Percentiles rank a stretch among this genome's conserved stretches.
phyloP scores from a whole-genome alignment of 2,329 filamentous ascomycete genomes.

The Alternaria hordeiaustralica region DNA sequence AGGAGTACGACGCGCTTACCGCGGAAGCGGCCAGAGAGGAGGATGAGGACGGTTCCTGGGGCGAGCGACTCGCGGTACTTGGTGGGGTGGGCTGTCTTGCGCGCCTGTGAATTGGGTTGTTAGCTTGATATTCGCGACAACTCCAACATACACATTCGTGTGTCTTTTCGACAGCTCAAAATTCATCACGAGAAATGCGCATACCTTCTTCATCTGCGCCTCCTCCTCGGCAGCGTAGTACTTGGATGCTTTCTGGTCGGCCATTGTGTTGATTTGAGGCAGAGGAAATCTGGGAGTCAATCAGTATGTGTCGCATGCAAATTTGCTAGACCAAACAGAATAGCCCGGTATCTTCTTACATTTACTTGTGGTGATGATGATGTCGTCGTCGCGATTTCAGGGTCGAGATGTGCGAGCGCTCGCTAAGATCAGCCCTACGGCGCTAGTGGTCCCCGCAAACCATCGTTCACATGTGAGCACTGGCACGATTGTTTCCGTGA shows the following conservation, averaged over 20 bases:
- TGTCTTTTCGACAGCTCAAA: neutral
- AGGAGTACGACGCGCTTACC: constrained; percentile 99
- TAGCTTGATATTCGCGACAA: constrained; percentile 1
- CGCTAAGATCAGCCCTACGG: constrained; percentile 28
- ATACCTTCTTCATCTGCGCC: constrained; percentile 88
- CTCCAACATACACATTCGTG: neutral
- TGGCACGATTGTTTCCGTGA: too few species aligned
- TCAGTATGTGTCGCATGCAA: neutral
- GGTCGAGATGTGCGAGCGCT: constrained; percentile 27
- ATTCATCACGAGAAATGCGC: constrained; percentile 49
- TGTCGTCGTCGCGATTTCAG: constrained; percentile 30
- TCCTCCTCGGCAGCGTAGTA: constrained; percentile 98
- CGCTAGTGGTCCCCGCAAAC: constrained; percentile 18
- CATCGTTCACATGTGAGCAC: constrained; percentile 1
- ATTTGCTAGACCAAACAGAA: neutral
- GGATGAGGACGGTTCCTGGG: constrained; percentile 95
- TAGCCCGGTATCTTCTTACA: neutral
- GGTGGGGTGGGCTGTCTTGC: constrained; percentile 90
- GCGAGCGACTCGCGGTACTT: constrained; percentile 87
- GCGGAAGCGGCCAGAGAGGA: constrained; percentile 98
- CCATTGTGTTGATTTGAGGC: constrained; percentile 23
- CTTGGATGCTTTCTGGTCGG: constrained; percentile 84
- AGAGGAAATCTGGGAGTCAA: constrained; percentile 1
- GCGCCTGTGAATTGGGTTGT: constrained; percentile 66
- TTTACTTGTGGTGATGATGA: constrained; percentile 16